Evolutionary conservation across 371 early-diverging fungal species (phyloP).

Genomic region (Lichtheimia hyalospora): DNA sequence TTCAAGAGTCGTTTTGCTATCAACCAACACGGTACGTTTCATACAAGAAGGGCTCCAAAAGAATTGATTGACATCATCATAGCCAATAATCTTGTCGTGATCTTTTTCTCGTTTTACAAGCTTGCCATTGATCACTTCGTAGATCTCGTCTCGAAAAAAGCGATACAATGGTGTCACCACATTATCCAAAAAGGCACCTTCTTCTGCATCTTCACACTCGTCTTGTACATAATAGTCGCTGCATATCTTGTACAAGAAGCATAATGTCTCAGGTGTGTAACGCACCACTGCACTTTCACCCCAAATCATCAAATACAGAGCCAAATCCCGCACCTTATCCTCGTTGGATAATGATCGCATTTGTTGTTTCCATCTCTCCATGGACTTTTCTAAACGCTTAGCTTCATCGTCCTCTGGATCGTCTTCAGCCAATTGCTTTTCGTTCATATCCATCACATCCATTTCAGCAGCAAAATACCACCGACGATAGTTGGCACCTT

Average conservation of each 20-base stretch:
- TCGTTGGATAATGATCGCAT: slow-evolving; percentile 79
- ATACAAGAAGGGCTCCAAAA: slow-evolving; percentile 82
- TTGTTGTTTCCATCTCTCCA: slow-evolving; percentile 68
- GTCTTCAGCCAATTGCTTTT: slow-evolving; percentile 32
- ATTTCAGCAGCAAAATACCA: slow-evolving; percentile 88
- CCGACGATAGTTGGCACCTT: slow-evolving; percentile 80
- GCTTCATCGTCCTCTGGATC: slow-evolving; percentile 40
- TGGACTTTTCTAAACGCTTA: slow-evolving; percentile 49
- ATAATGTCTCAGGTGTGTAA: slow-evolving; percentile 77
- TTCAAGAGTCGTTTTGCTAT: slow-evolving; percentile 51
- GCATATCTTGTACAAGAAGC: slow-evolving; percentile 84
- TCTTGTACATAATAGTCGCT: slow-evolving; percentile 52
- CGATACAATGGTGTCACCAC: slow-evolving; percentile 78
- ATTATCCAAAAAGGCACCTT: slow-evolving; percentile 72
- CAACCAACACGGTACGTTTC: slow-evolving; percentile 51
- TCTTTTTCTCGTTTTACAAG: slow-evolving; percentile 80
- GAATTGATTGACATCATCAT: slow-evolving; percentile 89
- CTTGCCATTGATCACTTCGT: slow-evolving; percentile 69
- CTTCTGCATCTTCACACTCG: slow-evolving; percentile 45
- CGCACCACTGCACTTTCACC: slow-evolving; percentile 85
- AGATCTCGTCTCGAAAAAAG: slow-evolving; percentile 78
- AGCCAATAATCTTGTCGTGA: slow-evolving; percentile 79
- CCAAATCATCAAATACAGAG: slow-evolving; percentile 84
- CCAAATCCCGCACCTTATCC: slow-evolving; percentile 71
- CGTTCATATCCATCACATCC: slow-evolving; percentile 64